A percentile compares a stretch with the other conserved stretches of the same genome.
Conservation (phyloP, 108 stramenopile species). For the Aurantiochytrium sp. region DNA sequence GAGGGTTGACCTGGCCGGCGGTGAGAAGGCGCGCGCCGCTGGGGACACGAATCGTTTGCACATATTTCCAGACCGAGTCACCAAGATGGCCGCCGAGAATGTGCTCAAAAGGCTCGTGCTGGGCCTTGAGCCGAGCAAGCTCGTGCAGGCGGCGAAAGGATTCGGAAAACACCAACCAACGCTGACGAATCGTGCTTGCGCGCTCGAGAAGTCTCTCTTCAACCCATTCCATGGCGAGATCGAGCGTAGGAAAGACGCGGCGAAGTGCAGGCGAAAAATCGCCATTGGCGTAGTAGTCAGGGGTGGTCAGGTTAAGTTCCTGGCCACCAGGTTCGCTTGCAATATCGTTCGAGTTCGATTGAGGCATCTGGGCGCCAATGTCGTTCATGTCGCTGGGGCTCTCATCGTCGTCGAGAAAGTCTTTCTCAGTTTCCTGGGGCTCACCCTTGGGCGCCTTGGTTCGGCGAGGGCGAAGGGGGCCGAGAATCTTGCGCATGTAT, state of each 20-base stretch:
- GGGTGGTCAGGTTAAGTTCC: not conserved
- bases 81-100: constrained; percentile 17
- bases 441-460: not conserved
- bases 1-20: not conserved
- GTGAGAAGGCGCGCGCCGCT: not conserved
- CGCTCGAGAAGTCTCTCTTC: not conserved
- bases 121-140: not conserved
- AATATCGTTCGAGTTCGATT: no score
- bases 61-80: constrained; percentile 11
- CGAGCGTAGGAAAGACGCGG: not conserved
- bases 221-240: constrained; percentile 16
- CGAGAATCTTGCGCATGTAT: not conserved
- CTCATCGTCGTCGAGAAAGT: not conserved
- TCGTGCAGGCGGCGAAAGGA: not conserved
- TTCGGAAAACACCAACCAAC: not conserved
- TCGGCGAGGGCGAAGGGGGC: not conserved
- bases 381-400: not conserved
- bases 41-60: not conserved
- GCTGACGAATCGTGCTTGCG: not conserved
- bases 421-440: not conserved
- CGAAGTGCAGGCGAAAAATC: not conserved
- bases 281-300: not conserved
- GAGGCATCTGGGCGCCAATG: no score
- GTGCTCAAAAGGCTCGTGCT: constrained; percentile 13
- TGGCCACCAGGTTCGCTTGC: no score